These are phyloP conservation scores for Parastagonospora avenae DNA, from an alignment of 2,329 filamentous ascomycete genomes.

Conservation along the genomic window DNA sequence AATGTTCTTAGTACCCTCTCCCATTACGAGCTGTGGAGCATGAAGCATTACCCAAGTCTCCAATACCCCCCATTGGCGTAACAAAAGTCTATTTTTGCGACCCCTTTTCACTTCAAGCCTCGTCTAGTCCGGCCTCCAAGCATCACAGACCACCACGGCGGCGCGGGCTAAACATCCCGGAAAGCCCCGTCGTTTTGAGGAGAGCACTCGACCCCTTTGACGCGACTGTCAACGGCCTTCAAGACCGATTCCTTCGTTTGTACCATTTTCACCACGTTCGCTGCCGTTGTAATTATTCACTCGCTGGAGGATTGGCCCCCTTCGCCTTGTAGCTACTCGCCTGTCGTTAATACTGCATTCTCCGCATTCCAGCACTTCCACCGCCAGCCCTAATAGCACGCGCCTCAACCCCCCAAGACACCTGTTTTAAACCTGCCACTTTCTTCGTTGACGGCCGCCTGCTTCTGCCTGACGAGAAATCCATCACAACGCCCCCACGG, in stretches of 20 bases:
- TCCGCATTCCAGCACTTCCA: slow-evolving; percentile 30
- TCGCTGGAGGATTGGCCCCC: slow-evolving; percentile 4
- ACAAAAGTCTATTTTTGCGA: slow-evolving; percentile 28
- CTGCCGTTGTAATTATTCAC: slow-evolving; percentile 29
- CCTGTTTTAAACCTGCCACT: slow-evolving; percentile 9
- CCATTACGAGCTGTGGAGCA: slow-evolving; percentile 12
- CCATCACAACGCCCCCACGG: slow-evolving; percentile 43
- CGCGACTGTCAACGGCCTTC: slow-evolving; percentile 23
- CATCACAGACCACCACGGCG: slow-evolving; percentile 20
- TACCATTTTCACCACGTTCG: slow-evolving; percentile 33
- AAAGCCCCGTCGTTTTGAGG: slow-evolving; percentile 24
- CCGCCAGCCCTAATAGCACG: slow-evolving; percentile 10
- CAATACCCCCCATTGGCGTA: slow-evolving; percentile 19
- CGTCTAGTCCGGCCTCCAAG: slow-evolving; percentile 17
- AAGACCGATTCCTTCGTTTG: slow-evolving; percentile 37
- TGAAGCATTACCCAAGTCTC: slow-evolving; percentile 6
- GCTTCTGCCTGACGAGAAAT: slow-evolving; percentile 27
- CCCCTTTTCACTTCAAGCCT: slow-evolving; percentile 20
- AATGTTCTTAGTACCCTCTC: slow-evolving; percentile 7
- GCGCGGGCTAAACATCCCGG: slow-evolving; percentile 20
- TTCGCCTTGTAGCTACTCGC: slow-evolving; percentile 8
- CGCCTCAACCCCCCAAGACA: slow-evolving; percentile 11
- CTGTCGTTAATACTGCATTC: slow-evolving; percentile 19
- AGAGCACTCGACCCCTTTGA: slow-evolving; percentile 26
- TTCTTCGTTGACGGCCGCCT: slow-evolving; percentile 6